Evolutionary conservation across 2,329 filamentous ascomycete genomes (phyloP), one percentile per base, ranked within the genome.

Genomic region (Pseudogymnoascus destructans): DNA sequence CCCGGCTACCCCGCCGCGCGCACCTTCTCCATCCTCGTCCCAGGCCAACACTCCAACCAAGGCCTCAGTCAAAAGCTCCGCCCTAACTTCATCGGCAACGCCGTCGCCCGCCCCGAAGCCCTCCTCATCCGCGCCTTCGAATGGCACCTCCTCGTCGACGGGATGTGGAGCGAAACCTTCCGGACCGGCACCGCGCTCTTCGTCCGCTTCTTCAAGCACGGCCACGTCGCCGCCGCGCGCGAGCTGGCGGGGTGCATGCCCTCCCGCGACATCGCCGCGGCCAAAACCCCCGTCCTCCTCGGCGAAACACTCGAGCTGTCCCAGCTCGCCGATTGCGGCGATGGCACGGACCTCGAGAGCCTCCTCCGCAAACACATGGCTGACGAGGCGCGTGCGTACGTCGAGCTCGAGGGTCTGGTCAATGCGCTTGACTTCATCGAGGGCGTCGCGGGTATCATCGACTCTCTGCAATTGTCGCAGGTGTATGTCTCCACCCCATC

Each of bases 121-220:
- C 84, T 78, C 32, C 77, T 95, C 57, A 89, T 96, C 49, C 80
- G 86, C 59, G 84, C 87, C 35, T 73, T 96, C 60, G 87, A 95
- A 67, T 97, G 92, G 91, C 84, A 92, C 69, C 74, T 88, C 59
- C 78, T 88, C 59, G 79, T 92, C 7, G 81, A 86, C 55, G 85
- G 80, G 10, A 78, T 87, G 58, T 91, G 86, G 84, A 75, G 78
- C 13, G 77, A 85, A 59, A 83, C 88, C 19, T 88, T 92, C 65
- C 72, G 75, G 15, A 77, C 82, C 59, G 83, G 89, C 40, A 80
- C 81, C 27, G 78, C 82, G 64, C 79, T 91, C n/a, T 89, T 95
- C 73, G 87, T 87, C 67, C 84, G 85, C 61, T 90, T 96, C 67
- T 77, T 95, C 52, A 79, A 77, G 58, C 72, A 70, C 25, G 60